Percentiles rank a stretch among this genome's conserved stretches.
These are phyloP conservation scores for Pleoardoris graminearum DNA, from an alignment of 2,329 filamentous ascomycete genomes.

Conservation along the genomic window DNA sequence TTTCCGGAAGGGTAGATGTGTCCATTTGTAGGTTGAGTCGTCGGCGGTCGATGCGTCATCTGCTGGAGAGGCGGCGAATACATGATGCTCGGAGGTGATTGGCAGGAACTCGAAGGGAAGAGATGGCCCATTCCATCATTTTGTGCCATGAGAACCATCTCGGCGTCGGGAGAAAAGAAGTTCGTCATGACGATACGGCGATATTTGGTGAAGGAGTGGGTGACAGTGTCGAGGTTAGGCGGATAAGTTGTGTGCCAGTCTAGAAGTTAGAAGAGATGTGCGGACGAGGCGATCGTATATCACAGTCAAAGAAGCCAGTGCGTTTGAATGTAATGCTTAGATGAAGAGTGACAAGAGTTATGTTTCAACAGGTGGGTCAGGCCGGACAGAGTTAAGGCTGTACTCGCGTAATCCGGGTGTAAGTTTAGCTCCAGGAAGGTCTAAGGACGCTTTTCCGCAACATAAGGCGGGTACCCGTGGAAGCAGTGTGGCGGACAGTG, in stretches of 20 bases:
- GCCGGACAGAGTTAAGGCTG: constrained; percentile 31
- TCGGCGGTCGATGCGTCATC: constrained; percentile 30
- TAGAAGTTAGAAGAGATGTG: constrained; percentile 14
- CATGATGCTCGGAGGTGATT: constrained; percentile 44
- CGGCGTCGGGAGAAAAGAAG: constrained; percentile 43
- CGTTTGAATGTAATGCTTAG: constrained; percentile 29
- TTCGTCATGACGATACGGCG: constrained; percentile 28
- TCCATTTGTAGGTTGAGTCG: constrained; percentile 28
- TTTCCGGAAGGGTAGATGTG: constrained; percentile 35
- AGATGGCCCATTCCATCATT: constrained; percentile 40
- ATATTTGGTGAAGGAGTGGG: constrained; percentile 4
- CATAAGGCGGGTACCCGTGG: constrained; percentile 43
- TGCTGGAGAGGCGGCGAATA: constrained; percentile 43
- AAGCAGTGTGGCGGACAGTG: constrained; percentile 41
- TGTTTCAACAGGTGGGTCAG: constrained; percentile 37
- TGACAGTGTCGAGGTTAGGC: constrained; percentile 12
- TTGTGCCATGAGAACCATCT: constrained; percentile 42
- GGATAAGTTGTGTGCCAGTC: constrained; percentile 12
- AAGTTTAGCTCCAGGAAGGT: constrained; percentile 36
- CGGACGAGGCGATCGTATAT: constrained; percentile 34
- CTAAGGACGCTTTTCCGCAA: constrained; percentile 34
- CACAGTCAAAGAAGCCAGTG: constrained; percentile 34
- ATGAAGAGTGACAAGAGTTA: constrained; percentile 32
- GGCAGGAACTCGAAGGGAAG: constrained; percentile 42
- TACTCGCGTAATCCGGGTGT: constrained; percentile 29